Conservation (phyloP, 2,329 filamentous ascomycete species). For the Ophiocordyceps camponoti-rufipedis region DNA sequence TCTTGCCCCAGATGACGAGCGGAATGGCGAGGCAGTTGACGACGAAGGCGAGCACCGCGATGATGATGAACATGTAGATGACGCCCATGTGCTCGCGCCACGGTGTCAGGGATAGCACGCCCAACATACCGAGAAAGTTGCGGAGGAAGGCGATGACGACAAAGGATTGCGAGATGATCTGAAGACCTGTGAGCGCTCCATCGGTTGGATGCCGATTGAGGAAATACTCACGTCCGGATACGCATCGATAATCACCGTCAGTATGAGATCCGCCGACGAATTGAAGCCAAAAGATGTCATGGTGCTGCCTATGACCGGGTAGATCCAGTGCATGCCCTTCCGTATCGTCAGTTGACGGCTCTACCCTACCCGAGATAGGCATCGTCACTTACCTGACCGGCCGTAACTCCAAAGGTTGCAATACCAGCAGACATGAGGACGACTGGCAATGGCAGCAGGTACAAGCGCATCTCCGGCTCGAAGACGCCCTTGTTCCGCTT, state of each 20-base stretch:
- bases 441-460: slow-evolving; percentile 10
- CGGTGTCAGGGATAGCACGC: background rate
- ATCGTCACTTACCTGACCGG: slow-evolving; percentile 11
- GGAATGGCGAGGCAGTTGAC: background rate
- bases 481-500: slow-evolving; percentile 20
- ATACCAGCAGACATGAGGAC: slow-evolving; percentile 16
- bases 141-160: background rate
- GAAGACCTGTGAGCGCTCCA: too few relatives aligned
- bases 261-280: background rate
- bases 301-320: slow-evolving; percentile 16
- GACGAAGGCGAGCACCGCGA: background rate
- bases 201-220: background rate
- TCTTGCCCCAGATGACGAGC: background rate
- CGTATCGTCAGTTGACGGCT: background rate
- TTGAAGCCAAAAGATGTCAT: background rate
- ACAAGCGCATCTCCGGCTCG: slow-evolving; percentile 26
- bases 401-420: slow-evolving; percentile 20
- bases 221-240: background rate
- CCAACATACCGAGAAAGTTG: background rate
- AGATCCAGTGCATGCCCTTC: slow-evolving; percentile 24
- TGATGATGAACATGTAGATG: background rate
- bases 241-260: background rate
- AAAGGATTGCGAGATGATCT: background rate
- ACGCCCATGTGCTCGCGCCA: background rate
- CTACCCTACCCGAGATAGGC: background rate